These are phyloP conservation scores for Emergomyces orientalis DNA, from an alignment of 2,329 filamentous ascomycete species.

Conservation along the genomic window DNA sequence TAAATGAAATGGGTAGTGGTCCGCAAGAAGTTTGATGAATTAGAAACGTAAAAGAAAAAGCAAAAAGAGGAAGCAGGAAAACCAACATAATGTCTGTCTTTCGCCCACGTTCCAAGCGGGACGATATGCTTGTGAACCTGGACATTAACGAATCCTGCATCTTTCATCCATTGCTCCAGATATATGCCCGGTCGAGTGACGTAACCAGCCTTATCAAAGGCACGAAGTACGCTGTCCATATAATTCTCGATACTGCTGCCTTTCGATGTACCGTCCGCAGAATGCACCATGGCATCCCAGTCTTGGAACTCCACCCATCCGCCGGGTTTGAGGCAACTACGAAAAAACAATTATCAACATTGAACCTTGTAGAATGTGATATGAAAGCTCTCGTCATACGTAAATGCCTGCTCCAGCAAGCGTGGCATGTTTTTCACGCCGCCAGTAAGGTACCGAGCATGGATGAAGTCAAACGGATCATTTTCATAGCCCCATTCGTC, in stretches of 20 bases:
- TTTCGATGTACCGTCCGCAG: constrained; percentile 5
- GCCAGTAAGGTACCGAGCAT: constrained; percentile 48
- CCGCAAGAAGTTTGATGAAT: too few relatives aligned
- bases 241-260: constrained; percentile 7
- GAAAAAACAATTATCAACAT: not conserved
- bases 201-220: constrained; percentile 6
- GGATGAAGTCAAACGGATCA: constrained; percentile 52
- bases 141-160: constrained; percentile 21
- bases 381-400: constrained; percentile 29
- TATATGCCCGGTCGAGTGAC: not conserved
- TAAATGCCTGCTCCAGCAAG: constrained; percentile 39
- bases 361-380: not conserved
- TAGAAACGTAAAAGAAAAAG: constrained; percentile 16
- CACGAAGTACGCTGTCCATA: not conserved
- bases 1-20: constrained; percentile 15
- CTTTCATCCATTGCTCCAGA: constrained; percentile 17
- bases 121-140: constrained; percentile 14
- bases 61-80: not conserved
- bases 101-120: constrained; percentile 23
- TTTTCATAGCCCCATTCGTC: constrained; percentile 46
- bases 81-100: constrained; percentile 17
- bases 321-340: constrained; percentile 26
- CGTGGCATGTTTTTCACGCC: constrained; percentile 48
- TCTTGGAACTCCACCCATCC: constrained; percentile 37
- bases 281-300: constrained; percentile 16